phyloP scores from a whole-genome alignment of 2,329 filamentous ascomycete species.

The Daldinia eschscholtzii region DNA sequence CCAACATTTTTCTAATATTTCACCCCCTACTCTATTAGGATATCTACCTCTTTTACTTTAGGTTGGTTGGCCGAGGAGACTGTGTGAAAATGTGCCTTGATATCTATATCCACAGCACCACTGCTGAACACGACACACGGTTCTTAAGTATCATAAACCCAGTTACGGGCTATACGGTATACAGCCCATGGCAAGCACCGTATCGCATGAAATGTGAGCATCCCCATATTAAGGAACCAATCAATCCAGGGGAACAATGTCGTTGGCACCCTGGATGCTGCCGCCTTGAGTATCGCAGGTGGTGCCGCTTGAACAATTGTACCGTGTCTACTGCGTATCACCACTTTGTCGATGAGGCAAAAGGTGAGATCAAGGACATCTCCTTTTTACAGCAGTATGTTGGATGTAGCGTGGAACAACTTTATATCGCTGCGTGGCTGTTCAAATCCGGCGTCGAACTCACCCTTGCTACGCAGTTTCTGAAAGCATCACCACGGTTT shows the following conservation, averaged over 20 bases:
- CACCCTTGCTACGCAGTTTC: conserved; percentile 2
- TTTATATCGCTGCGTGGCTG: conserved; percentile 17
- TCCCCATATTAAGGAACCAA: conserved; percentile 14
- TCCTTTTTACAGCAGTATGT: conserved; percentile 26
- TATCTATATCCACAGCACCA: conserved; percentile 39
- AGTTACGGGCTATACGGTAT: conserved; percentile 38
- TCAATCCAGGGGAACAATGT: conserved; percentile 17
- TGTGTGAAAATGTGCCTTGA: conserved; percentile 31
- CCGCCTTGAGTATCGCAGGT: conserved; percentile 14
- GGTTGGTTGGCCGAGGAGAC: neutral
- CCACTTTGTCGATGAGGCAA: conserved; percentile 29
- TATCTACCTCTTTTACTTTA: neutral
- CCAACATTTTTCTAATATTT: neutral
- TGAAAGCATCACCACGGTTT: too few relatives aligned
- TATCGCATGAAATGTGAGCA: conserved; percentile 14
- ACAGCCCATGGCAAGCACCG: conserved; percentile 41
- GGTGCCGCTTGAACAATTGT: conserved; percentile 13
- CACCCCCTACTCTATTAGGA: neutral
- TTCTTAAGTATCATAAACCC: conserved; percentile 37
- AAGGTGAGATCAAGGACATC: conserved; percentile 9
- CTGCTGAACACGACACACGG: conserved; percentile 38
- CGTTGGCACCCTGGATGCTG: conserved; percentile 40
- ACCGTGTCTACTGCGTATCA: conserved; percentile 32
- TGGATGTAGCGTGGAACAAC: neutral
- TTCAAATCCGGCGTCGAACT: conserved; percentile 42